Base-by-base conservation (phyloP, 257 asterid genomes). In the Solanum bukasovii region DNA sequence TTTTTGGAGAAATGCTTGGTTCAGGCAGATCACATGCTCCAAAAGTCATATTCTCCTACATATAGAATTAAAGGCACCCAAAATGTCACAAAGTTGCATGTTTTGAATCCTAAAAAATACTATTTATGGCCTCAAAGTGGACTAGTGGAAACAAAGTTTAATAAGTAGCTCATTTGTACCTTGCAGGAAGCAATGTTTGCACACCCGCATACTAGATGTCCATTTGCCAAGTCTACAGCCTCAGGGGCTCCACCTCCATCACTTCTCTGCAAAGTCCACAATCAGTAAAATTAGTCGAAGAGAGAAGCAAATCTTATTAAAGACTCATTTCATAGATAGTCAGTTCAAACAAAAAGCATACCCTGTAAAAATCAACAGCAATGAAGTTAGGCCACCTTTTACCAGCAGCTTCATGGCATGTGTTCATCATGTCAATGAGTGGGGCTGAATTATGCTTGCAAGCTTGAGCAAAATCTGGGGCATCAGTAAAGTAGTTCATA, bases 231-330 rank as follows among this genome's bases (percentile, higher is more conserved):
- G 88, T 97, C 98, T 46, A 94, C 95, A 68, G 98, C 99, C 86
- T 92, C 95, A 77, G 98, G 82, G 31, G 98, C 97, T 89, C 99
- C 99, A 68, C 98, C 99, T 85, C 98, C 99, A 88, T 96, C 96
- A 87, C 99, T 97, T 94, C 99, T 97, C 99, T 96, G 93, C 90
- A 89, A 86, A 77, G 77, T 77, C 40, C 85, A 81, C 63, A 25
- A 46, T 29, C 56, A 73, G 23, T 63, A 3, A 79, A 12, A 42
- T 46, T 18, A 49, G 10, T 20, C 33, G 5, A 33, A 65, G 63
- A 18, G 18, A 29, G 67, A 18, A 85, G 42, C 37, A 85, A 27
- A 20, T 31, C 31, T 71, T 46, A 9, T 82, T 49, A 20, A 49
- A 11, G 37, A 49, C 40, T 49, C 68, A 40, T 13, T 68, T 42